A percentile compares a stretch with the other conserved stretches of the same genome.
Conservation (phyloP, 2,329 filamentous ascomycete species). For the Zasmidium angulare region DNA sequence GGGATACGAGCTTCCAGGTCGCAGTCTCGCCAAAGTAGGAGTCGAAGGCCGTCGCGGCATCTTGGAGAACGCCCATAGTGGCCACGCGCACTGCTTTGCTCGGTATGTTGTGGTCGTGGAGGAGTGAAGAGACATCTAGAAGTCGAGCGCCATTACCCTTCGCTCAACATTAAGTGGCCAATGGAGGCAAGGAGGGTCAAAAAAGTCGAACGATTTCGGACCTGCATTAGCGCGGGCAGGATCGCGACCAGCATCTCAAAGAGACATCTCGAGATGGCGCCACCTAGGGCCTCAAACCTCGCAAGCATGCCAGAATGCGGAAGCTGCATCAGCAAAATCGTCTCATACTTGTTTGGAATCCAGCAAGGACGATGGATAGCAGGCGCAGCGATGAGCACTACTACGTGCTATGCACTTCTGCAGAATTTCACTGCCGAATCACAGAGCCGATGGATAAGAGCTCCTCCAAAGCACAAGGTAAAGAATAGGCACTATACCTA, state of each 20-base stretch:
- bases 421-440: constrained; percentile 4
- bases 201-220: constrained; percentile 9
- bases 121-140: background rate
- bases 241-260: background rate
- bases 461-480: constrained; percentile 12
- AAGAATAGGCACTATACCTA: background rate
- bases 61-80: constrained; percentile 32
- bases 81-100: background rate
- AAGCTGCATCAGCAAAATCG: background rate
- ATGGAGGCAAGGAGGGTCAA: constrained; percentile 2
- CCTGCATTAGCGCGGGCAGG: constrained; percentile 7
- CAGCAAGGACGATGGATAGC: background rate
- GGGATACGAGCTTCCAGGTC: constrained; percentile 45
- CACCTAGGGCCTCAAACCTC: background rate
- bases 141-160: constrained; percentile 6
- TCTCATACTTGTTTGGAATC: background rate
- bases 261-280: background rate
- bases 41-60: constrained; percentile 20
- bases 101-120: background rate
- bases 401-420: background rate
- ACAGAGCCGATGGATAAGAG: constrained; percentile 16
- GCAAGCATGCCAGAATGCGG: background rate
- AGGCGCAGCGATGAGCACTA: too few species aligned
- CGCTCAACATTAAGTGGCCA: constrained; percentile 2
- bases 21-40: constrained; percentile 20